A percentile compares a stretch with the other conserved stretches of the same genome.
phyloP scores from a whole-genome alignment of 176 grass and related monocot species.

The Areca catechu region DNA sequence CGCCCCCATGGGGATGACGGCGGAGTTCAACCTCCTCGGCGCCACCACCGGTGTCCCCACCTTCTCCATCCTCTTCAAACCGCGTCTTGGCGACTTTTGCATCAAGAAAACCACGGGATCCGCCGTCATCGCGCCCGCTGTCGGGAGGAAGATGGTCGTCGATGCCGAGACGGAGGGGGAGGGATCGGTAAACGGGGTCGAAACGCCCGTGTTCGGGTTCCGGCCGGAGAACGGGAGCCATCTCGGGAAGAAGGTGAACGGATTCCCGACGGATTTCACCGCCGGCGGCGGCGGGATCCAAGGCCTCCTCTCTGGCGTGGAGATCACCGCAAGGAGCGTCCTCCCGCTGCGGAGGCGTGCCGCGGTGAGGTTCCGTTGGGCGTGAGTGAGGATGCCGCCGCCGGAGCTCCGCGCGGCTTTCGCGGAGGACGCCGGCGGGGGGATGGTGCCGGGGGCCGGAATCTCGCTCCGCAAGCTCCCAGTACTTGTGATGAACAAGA shows the following conservation, averaged over 20 bases:
- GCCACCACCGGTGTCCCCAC: constrained; percentile 22
- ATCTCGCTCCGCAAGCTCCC: constrained; percentile 52
- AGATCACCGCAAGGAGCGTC: constrained; percentile 54
- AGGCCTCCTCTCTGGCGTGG: constrained; percentile 49
- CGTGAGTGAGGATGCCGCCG: constrained; percentile 52
- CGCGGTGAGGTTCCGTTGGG: constrained; percentile 69
- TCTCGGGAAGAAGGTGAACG: constrained; percentile 24
- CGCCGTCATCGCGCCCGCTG: background rate
- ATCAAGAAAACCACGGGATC: constrained; percentile 51
- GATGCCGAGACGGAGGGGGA: constrained; percentile 14
- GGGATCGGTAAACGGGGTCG: background rate
- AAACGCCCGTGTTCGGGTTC: background rate
- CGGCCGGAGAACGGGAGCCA: constrained; percentile 5
- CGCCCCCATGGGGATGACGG: constrained; percentile 63
- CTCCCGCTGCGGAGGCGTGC: constrained; percentile 51
- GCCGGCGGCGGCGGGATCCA: constrained; percentile 24
- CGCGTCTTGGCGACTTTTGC: constrained; percentile 62
- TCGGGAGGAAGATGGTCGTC: constrained; percentile 21
- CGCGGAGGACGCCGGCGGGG: constrained; percentile 12
- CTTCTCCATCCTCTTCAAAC: constrained; percentile 72
- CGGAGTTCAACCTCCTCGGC: constrained; percentile 61
- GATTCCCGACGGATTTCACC: constrained; percentile 37
- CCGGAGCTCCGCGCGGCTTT: constrained; percentile 31
- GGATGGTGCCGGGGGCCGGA: constrained; percentile 10
- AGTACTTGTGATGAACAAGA: constrained; percentile 74